A percentile compares a stretch with the other conserved stretches of the same genome.
Evolutionary conservation across 2,329 filamentous ascomycete genomes (phyloP).

Genomic region (Scytalidium sp.): DNA sequence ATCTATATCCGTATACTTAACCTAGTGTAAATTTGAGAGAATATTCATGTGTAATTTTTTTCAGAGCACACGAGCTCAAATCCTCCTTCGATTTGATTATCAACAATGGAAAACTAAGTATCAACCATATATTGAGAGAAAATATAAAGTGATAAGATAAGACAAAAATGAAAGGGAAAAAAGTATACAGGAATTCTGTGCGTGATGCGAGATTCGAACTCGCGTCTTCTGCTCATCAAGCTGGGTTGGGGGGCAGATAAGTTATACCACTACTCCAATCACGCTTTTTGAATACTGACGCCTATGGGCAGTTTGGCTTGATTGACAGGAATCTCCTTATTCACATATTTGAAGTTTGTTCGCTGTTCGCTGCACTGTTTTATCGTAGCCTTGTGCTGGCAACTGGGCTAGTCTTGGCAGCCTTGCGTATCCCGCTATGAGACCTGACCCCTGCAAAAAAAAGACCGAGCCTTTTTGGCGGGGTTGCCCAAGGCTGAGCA

Average conservation of each 20-base stretch:
- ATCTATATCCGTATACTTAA: no score
- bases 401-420: background rate
- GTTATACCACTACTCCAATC: slow-evolving; percentile 10
- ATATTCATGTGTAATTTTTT: no score
- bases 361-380: background rate
- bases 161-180: background rate
- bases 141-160: background rate
- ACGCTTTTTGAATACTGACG: background rate
- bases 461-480: background rate
- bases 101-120: no score
- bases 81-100: no score
- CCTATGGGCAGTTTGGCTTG: background rate
- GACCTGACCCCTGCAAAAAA: background rate
- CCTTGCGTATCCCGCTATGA: no score
- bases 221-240: slow-evolving; percentile 15
- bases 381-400: background rate
- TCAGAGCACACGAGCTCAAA: no score
- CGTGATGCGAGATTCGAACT: slow-evolving; percentile 16
- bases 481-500: background rate
- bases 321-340: background rate
- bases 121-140: background rate
- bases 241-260: slow-evolving; percentile 19
- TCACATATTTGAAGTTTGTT: background rate
- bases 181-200: slow-evolving; percentile 3
- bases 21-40: no score